Base-by-base conservation (phyloP, 1,139 yeast species). In the Meyerozyma guilliermondii region DNA sequence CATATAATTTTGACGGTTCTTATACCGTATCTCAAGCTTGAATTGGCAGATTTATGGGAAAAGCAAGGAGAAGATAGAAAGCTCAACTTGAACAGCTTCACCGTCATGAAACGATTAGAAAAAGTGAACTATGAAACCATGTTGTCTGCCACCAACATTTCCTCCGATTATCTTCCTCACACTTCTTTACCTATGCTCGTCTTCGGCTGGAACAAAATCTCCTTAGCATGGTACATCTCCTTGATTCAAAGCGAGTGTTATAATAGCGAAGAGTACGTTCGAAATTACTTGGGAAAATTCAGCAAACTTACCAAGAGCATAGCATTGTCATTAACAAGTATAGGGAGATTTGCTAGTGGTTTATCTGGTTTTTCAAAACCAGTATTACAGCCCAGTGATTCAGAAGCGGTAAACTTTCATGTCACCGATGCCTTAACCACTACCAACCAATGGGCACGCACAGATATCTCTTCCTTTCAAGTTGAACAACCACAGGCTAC, bases 221-320 rank as follows among this genome's bases (percentile, higher is more conserved):
- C 92, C 0, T 66, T 86, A 31, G 89, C 91, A 0, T 88, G 96
- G 96, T 83, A 87, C 56, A 71, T 76, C 38, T 76, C 86, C 11
- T 65, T 85, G 13, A 56, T 87, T 28, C 87, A 89, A 81, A 79
- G 83, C 1, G 69, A 74, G 41, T 73, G 87, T 1, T 87, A 78
- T 55, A 73, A 76, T 40, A 62, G 72, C 20, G 67, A 71, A 9
- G 69, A 66, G 34, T 39, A 58, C 17, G 53, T 55, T 20, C 48
- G 45, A 43, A 39, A 51, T 42, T 42, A 43, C 52, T 53, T 60
- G 9, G 63, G 67, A 5, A 62, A 56, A 9, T 58, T 54, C 40
- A 60, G 54, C 36, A 60, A 59, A 26, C 52, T 70, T 13, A 60
- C 68, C 53, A 62, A 60, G 40, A 69, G 65, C 47, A 49, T 71